phyloP scores from a whole-genome alignment of 2,329 filamentous ascomycete species.

The Nemania diffusa region DNA sequence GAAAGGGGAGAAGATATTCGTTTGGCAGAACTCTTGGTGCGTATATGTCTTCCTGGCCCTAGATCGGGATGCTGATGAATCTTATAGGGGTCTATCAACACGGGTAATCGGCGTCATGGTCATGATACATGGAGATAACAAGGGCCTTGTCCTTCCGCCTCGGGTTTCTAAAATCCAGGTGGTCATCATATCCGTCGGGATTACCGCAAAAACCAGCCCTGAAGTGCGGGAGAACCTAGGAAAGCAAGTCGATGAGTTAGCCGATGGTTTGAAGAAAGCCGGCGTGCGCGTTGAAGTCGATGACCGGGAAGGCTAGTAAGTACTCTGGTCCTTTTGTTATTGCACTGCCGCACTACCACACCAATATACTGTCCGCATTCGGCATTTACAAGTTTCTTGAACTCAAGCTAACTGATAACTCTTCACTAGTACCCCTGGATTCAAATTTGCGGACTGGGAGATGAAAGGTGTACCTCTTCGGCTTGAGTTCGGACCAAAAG shows the following conservation, averaged over 20 bases:
- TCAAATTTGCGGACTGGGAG: slow-evolving; percentile 99
- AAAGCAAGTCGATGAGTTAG: slow-evolving; percentile 78
- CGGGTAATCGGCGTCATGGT: slow-evolving; percentile 99
- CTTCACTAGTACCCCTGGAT: slow-evolving; percentile 75
- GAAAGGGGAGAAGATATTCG: slow-evolving; percentile 81
- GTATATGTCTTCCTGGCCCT: background rate
- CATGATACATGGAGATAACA: slow-evolving; percentile 96
- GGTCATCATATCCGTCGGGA: slow-evolving; percentile 89
- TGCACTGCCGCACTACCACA: background rate
- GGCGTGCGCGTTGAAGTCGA: slow-evolving; percentile 85
- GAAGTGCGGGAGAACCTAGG: slow-evolving; percentile 82
- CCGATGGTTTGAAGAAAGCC: slow-evolving; percentile 73
- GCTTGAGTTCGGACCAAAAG: slow-evolving; percentile 95
- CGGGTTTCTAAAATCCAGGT: slow-evolving; percentile 87
- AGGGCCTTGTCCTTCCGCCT: slow-evolving; percentile 92
- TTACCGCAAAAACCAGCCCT: slow-evolving; percentile 85
- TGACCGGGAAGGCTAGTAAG: slow-evolving; percentile 80
- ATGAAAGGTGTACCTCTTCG: slow-evolving; percentile 94
- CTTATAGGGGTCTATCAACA: slow-evolving; percentile 83
- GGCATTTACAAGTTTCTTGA: too few species aligned
- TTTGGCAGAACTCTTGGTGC: slow-evolving; percentile 95
- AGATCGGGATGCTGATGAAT: slow-evolving; percentile 5
- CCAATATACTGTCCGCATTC: too few species aligned
- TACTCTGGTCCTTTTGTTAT: background rate
- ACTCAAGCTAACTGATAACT: slow-evolving; percentile 20